A percentile compares a stretch with the other conserved stretches of the same genome.
Conservation (phyloP, 148 eudicot genomes). For the Cornus florida region DNA sequence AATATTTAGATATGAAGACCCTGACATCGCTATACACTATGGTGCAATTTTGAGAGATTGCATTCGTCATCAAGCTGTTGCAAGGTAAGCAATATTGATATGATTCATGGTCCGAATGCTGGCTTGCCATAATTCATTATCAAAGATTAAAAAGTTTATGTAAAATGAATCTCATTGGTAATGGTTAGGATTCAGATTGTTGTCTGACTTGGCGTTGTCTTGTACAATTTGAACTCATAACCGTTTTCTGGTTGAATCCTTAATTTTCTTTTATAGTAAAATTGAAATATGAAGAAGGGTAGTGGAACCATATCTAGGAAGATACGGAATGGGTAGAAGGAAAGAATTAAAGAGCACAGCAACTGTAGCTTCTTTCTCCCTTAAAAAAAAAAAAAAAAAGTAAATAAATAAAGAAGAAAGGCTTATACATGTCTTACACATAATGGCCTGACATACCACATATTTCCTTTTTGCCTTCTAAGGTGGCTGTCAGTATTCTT, state of each 20-base stretch:
- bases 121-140: neutral
- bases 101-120: neutral
- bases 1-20: constrained; percentile 38
- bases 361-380: neutral
- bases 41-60: constrained; percentile 45
- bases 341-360: neutral
- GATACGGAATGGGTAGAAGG: neutral
- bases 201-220: neutral
- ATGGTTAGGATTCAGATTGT: neutral
- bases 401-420: too few relatives aligned
- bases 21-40: constrained; percentile 30
- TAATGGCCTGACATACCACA: neutral
- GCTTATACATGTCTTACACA: neutral
- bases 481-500: neutral
- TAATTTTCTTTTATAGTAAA: neutral
- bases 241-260: neutral
- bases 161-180: neutral
- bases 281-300: neutral
- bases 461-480: too few relatives aligned
- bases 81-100: constrained; percentile 26
- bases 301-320: neutral
- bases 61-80: constrained; percentile 48
- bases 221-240: neutral
- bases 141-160: neutral
- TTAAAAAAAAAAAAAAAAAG: neutral